Conservation (phyloP, 2,329 filamentous ascomycete genomes). For the Thelonectria discophora region DNA sequence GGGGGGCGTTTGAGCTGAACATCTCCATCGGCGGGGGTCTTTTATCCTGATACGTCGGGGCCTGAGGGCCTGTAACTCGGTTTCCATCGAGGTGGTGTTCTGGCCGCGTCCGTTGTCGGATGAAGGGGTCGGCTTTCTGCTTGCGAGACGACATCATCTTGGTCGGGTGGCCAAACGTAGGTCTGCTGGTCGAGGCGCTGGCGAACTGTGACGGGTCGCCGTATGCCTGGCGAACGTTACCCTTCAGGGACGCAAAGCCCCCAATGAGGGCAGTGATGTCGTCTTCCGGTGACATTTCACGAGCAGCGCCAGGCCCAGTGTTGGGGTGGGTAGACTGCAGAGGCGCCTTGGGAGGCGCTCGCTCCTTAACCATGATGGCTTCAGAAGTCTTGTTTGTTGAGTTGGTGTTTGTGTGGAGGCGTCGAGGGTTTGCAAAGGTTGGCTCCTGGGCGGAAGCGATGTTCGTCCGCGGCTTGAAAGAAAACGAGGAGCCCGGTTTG, state of each 20-base stretch:
- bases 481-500: conserved; percentile 33
- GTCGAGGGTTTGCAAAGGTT: conserved; percentile 29
- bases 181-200: conserved; percentile 31
- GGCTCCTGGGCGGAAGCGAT: conserved; percentile 30
- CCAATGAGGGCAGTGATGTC: conserved; percentile 47
- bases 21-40: conserved; percentile 57
- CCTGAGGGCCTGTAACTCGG: conserved; percentile 57
- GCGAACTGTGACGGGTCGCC: conserved; percentile 23
- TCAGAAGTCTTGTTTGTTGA: conserved; percentile 17
- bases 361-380: conserved; percentile 58
- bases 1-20: conserved; percentile 55
- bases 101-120: conserved; percentile 62
- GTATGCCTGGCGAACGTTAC: conserved; percentile 30
- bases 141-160: conserved; percentile 61
- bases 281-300: conserved; percentile 45
- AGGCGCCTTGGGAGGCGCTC: conserved; percentile 55
- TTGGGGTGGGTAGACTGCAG: conserved; percentile 50
- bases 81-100: conserved; percentile 64
- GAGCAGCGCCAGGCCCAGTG: conserved; percentile 37
- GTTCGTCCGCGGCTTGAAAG: conserved; percentile 35
- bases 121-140: conserved; percentile 65
- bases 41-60: conserved; percentile 57
- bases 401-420: conserved; percentile 14
- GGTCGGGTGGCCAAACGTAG: conserved; percentile 51
- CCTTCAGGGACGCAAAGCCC: conserved; percentile 42